phyloP scores from a whole-genome alignment of 352 stramenopile species.

The Globisporangium ultimum region DNA sequence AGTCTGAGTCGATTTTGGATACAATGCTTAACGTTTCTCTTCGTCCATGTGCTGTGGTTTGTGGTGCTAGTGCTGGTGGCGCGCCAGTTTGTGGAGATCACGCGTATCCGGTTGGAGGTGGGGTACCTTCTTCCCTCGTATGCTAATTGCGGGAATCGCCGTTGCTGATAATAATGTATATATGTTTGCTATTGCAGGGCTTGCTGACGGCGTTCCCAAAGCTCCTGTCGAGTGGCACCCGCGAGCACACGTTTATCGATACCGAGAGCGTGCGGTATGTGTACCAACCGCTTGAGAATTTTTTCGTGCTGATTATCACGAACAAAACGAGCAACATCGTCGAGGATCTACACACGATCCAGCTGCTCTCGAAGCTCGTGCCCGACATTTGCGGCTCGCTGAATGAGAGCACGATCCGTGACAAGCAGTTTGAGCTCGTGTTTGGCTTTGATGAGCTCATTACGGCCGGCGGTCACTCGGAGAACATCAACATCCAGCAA shows the following conservation, averaged over 20 bases:
- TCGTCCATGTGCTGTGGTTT: neutral
- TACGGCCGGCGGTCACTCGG: conserved; percentile 95
- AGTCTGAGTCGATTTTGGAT: neutral
- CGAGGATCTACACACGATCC: conserved; percentile 98
- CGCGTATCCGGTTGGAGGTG: conserved; percentile 95
- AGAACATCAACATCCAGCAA: conserved; percentile 91
- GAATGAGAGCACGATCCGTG: conserved; percentile 92
- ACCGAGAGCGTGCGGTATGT: conserved; percentile 98
- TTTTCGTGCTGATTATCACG: conserved; percentile 98
- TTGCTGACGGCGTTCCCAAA: conserved; percentile 99
- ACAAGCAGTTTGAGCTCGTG: conserved; percentile 98
- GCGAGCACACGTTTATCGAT: conserved; percentile 99
- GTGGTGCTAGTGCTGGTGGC: conserved; percentile 86
- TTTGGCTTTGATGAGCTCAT: conserved; percentile 99
- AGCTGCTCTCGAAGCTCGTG: conserved; percentile 97
- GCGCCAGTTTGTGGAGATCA: conserved; percentile 99
- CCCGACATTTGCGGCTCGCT: conserved; percentile 93
- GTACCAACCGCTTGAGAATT: conserved; percentile 98
- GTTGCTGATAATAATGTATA: neutral
- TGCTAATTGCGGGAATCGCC: neutral
- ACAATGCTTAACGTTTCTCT: neutral
- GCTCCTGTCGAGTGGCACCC: conserved; percentile 90
- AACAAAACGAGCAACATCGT: conserved; percentile 99
- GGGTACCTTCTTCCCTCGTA: neutral
- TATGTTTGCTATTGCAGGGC: conserved; percentile 41